Conservation (phyloP, 2,329 filamentous ascomycete species). For the Chrysoporthe cubensis region DNA sequence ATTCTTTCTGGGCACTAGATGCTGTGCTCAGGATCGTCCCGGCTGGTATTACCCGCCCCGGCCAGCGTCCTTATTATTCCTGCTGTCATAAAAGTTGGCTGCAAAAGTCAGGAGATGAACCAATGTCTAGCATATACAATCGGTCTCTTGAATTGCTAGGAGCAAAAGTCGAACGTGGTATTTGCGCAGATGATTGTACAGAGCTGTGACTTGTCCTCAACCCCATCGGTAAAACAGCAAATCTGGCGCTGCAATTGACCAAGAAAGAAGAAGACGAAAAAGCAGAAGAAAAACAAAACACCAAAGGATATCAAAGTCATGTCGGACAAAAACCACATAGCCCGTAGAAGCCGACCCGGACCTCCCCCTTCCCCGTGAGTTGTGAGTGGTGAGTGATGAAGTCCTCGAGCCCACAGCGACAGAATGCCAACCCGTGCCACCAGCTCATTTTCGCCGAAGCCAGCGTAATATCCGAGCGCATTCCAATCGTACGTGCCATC, state of each 20-base stretch:
- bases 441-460: background rate
- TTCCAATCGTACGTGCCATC: background rate
- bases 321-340: background rate
- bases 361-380: background rate
- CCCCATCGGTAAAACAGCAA: background rate
- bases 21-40: background rate
- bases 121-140: background rate
- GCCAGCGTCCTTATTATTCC: no score
- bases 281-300: background rate
- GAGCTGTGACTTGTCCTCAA: background rate
- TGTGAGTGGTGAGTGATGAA: background rate
- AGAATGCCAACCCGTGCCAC: conserved; percentile 1
- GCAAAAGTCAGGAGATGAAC: background rate
- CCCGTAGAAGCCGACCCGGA: background rate
- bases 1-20: background rate
- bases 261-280: background rate
- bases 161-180: conserved; percentile 3
- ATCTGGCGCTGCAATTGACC: conserved; percentile 1
- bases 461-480: background rate
- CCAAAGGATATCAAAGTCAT: conserved; percentile 19
- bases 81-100: background rate
- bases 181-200: conserved; percentile 14
- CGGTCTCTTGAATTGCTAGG: background rate
- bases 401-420: background rate
- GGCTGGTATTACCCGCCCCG: no score